A percentile compares a stretch with the other conserved stretches of the same genome.
Evolutionary conservation across 306 rosid genomes (phyloP).

Genomic region (Inga leiocalycina): DNA sequence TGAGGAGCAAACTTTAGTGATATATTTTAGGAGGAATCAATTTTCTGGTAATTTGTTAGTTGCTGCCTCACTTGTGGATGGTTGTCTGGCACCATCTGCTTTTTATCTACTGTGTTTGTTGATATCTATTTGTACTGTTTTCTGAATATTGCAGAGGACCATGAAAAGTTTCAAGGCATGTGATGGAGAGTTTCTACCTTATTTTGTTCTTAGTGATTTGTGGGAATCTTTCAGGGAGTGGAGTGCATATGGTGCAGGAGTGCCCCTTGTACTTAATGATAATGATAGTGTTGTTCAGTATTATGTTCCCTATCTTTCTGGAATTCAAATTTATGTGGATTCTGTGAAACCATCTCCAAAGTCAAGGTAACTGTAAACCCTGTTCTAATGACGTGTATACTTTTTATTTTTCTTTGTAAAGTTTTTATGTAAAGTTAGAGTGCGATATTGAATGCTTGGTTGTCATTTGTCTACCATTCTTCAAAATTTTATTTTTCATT

Average conservation of each 20-base stretch:
- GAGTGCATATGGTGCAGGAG: constrained; percentile 89
- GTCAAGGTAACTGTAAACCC: constrained; percentile 42
- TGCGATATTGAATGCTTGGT: neutral
- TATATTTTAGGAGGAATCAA: neutral
- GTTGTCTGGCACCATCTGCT: neutral
- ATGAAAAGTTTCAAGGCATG: constrained; percentile 48
- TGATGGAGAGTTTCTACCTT: constrained; percentile 56
- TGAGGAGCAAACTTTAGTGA: neutral
- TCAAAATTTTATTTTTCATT: neutral
- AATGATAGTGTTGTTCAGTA: constrained; percentile 67
- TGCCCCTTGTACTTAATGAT: constrained; percentile 67
- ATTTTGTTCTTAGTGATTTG: constrained; percentile 69
- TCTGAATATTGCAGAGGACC: constrained; percentile 51
- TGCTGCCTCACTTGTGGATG: neutral
- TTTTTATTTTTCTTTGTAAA: neutral
- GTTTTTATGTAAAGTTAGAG: neutral
- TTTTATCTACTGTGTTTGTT: neutral
- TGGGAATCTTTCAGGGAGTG: constrained; percentile 83
- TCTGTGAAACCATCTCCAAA: constrained; percentile 46
- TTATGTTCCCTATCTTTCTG: constrained; percentile 75
- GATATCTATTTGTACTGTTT: neutral
- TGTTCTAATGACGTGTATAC: neutral
- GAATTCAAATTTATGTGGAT: constrained; percentile 62
- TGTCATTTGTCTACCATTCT: constrained; percentile 12
- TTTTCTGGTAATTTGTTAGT: neutral